Percentiles rank a stretch among this genome's conserved stretches.
These are phyloP conservation scores for Orbilia brochopaga DNA, from an alignment of 2,329 filamentous ascomycete species.

Conservation along the genomic window DNA sequence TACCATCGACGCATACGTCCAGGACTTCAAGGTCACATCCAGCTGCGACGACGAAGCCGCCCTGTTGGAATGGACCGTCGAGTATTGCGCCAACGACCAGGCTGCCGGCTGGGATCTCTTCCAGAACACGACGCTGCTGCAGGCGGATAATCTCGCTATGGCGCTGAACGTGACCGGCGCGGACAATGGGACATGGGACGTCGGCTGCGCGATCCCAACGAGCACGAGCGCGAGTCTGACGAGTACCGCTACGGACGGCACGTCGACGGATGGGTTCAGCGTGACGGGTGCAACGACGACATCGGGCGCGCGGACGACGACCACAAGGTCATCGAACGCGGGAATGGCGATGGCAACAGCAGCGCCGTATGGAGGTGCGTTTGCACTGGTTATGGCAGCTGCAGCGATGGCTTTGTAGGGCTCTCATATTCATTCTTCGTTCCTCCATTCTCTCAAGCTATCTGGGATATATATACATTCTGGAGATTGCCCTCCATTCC, in stretches of 20 bases:
- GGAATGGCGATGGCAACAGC: conserved; percentile 18
- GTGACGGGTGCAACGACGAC: conserved; percentile 7
- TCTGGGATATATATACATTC: neutral
- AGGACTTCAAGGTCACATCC: conserved; percentile 46
- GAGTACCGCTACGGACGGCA: conserved; percentile 1
- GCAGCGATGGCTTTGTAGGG: conserved; percentile 20
- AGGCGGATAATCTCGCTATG: conserved; percentile 38
- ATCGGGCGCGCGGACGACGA: conserved; percentile 17
- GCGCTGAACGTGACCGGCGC: conserved; percentile 38
- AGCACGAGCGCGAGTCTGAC: conserved; percentile 7
- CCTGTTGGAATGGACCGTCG: conserved; percentile 43
- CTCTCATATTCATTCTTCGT: neutral
- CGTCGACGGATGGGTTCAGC: neutral
- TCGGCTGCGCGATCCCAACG: conserved; percentile 36
- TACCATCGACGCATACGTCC: conserved; percentile 32
- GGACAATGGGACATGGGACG: conserved; percentile 36
- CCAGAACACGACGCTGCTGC: conserved; percentile 33
- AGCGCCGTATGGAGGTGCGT: conserved; percentile 34
- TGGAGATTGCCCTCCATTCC: too few species aligned
- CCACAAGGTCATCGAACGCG: conserved; percentile 27
- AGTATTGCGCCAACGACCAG: conserved; percentile 41
- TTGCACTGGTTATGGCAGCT: conserved; percentile 23
- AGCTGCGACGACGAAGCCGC: conserved; percentile 31
- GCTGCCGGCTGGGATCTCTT: conserved; percentile 29
- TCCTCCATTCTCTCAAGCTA: neutral